Conservation (phyloP, 2,329 filamentous ascomycete genomes). For the Beauveria scarabaeidicola region DNA sequence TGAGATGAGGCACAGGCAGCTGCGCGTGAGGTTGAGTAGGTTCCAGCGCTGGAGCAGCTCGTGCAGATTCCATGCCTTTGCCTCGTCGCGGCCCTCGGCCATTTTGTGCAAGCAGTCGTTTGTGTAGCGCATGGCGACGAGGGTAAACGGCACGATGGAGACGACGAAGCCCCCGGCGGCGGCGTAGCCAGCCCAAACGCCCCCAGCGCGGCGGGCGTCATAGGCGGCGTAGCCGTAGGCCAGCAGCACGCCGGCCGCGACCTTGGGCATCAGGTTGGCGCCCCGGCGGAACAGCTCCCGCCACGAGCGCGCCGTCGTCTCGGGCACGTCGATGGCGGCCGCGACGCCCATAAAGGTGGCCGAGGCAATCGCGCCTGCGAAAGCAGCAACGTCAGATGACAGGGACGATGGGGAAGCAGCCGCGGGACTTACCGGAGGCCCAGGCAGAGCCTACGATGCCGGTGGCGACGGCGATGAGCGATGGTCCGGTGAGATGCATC, state of each 20-base stretch:
- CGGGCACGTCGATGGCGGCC: slow-evolving; percentile 20
- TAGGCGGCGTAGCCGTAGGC: slow-evolving; percentile 31
- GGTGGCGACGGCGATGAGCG: slow-evolving; percentile 28
- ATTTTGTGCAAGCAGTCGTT: slow-evolving; percentile 25
- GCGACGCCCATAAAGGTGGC: slow-evolving; percentile 29
- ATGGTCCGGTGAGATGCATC: slow-evolving; percentile 18
- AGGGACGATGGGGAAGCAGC: neutral
- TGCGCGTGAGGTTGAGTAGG: slow-evolving; percentile 22
- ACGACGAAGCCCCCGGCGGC: slow-evolving; percentile 26
- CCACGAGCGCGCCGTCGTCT: slow-evolving; percentile 28
- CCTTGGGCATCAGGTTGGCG: slow-evolving; percentile 27
- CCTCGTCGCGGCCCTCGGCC: slow-evolving; percentile 15
- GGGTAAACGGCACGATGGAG: slow-evolving; percentile 32
- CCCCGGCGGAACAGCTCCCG: slow-evolving; percentile 29
- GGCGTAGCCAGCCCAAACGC: slow-evolving; percentile 26
- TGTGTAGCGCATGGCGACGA: slow-evolving; percentile 28
- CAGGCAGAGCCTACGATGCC: slow-evolving; percentile 31
- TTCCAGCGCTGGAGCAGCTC: slow-evolving; percentile 17
- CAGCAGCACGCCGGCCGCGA: slow-evolving; percentile 23
- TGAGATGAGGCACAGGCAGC: slow-evolving; percentile 24
- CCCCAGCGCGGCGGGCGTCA: slow-evolving; percentile 18
- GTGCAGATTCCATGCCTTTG: slow-evolving; percentile 11
- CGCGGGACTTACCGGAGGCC: slow-evolving; percentile 23
- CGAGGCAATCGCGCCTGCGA: slow-evolving; percentile 27
- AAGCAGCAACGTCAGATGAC: no score